phyloP scores from a whole-genome alignment of 2,329 filamentous ascomycete genomes.

The Penicillium sp. region DNA sequence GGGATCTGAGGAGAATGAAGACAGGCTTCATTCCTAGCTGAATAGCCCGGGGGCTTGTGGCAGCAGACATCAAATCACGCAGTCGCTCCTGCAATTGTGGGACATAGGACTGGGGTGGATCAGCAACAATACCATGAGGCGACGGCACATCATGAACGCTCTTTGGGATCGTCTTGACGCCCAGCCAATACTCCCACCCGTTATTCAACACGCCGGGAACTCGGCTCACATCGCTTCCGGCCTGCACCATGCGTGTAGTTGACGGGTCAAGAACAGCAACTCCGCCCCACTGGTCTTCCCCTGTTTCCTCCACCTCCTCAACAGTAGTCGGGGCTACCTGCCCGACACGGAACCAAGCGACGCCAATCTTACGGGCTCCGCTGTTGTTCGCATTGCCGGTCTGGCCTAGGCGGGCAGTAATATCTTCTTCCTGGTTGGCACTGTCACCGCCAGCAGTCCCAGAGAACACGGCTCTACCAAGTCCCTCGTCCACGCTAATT shows the following conservation, averaged over 20 bases:
- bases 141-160: conserved; percentile 32
- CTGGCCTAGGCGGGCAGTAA: conserved; percentile 45
- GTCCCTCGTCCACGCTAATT: conserved; percentile 80
- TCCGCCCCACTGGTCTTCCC: conserved; percentile 76
- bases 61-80: conserved; percentile 80
- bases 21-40: conserved; percentile 84
- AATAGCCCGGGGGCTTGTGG: conserved; percentile 82
- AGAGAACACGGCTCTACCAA: conserved; percentile 80
- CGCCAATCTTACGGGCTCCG: conserved; percentile 53
- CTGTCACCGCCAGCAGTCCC: conserved; percentile 54
- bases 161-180: conserved; percentile 65
- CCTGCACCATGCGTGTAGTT: conserved; percentile 85
- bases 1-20: conserved; percentile 83
- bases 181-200: conserved; percentile 88
- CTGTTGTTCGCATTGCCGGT: conserved; percentile 24
- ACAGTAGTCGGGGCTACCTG: conserved; percentile 58
- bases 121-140: conserved; percentile 38
- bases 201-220: conserved; percentile 74
- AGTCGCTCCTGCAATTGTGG: conserved; percentile 68
- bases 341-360: conserved; percentile 91
- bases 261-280: conserved; percentile 82
- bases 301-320: conserved; percentile 57
- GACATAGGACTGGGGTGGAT: conserved; percentile 48
- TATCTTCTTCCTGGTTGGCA: conserved; percentile 70
- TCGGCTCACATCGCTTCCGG: conserved; percentile 79